Evolutionary conservation across 257 asterid species (phyloP).

Genomic region (Thymus mandschuricus): DNA sequence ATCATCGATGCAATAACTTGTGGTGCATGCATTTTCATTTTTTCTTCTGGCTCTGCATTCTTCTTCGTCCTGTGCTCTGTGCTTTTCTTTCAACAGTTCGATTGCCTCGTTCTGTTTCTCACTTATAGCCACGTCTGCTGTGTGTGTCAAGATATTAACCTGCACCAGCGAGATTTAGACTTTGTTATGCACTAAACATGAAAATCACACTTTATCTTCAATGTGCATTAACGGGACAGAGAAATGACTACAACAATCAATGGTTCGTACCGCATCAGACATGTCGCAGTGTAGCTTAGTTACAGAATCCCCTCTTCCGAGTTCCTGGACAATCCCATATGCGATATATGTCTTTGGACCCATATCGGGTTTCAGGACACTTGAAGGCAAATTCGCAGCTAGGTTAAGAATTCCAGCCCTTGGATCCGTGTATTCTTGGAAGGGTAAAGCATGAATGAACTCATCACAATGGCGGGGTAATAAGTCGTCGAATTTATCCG

Average conservation of each 20-base stretch:
- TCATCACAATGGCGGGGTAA: constrained; percentile 95
- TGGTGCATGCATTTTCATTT: constrained; percentile 10
- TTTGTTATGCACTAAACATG: neutral
- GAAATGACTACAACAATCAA: neutral
- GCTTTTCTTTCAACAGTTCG: constrained; percentile 60
- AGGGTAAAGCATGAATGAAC: constrained; percentile 85
- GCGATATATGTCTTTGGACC: constrained; percentile 98
- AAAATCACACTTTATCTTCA: neutral
- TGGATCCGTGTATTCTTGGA: constrained; percentile 87
- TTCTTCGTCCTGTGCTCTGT: constrained; percentile 69
- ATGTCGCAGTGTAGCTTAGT: constrained; percentile 94
- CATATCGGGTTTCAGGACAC: constrained; percentile 77
- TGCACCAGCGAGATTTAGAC: constrained; percentile 37
- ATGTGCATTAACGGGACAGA: neutral
- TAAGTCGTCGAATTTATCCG: constrained; percentile 81
- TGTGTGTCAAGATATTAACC: constrained; percentile 93
- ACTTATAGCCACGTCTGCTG: constrained; percentile 60
- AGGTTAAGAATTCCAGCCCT: constrained; percentile 80
- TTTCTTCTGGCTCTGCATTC: constrained; percentile 41
- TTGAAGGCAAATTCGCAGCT: constrained; percentile 76
- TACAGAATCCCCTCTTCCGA: constrained; percentile 97
- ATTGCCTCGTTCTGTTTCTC: constrained; percentile 68
- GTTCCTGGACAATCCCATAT: constrained; percentile 70
- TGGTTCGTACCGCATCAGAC: constrained; percentile 87
- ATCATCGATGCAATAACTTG: neutral